Conservation (phyloP, 805 yeast genomes). For the Zygoascus ofunaensis region DNA sequence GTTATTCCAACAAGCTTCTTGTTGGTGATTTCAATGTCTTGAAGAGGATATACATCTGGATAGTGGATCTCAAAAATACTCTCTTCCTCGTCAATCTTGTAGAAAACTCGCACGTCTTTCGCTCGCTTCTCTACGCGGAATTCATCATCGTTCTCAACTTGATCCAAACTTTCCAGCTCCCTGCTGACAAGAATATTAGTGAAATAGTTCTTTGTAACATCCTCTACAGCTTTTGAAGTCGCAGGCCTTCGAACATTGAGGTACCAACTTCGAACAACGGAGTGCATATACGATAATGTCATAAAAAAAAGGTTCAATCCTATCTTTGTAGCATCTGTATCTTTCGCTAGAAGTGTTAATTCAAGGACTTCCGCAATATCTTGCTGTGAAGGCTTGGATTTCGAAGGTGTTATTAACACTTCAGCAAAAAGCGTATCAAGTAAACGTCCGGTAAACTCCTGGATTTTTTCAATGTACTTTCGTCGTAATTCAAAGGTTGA, state of each 20-base stretch:
- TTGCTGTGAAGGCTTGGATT: conserved; percentile 16
- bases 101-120: conserved; percentile 63
- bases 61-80: conserved; percentile 69
- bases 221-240: conserved; percentile 49
- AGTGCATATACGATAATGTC: conserved; percentile 44
- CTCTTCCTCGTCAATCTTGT: conserved; percentile 77
- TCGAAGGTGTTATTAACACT: background rate
- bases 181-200: conserved; percentile 55
- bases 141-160: conserved; percentile 43
- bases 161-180: conserved; percentile 48
- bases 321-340: background rate
- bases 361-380: conserved; percentile 29
- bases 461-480: conserved; percentile 50
- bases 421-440: conserved; percentile 36
- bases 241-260: conserved; percentile 59
- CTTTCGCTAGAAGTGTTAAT: conserved; percentile 27
- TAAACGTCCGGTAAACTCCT: conserved; percentile 39
- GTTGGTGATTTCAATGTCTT: conserved; percentile 66
- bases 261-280: conserved; percentile 49
- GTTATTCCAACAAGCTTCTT: conserved; percentile 76
- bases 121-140: background rate
- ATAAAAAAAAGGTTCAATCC: conserved; percentile 43
- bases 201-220: conserved; percentile 49
- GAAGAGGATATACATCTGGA: conserved; percentile 72
- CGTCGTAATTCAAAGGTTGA: conserved; percentile 57